phyloP scores from a whole-genome alignment of 2,329 filamentous ascomycete genomes.

The Exserohilum turcica region DNA sequence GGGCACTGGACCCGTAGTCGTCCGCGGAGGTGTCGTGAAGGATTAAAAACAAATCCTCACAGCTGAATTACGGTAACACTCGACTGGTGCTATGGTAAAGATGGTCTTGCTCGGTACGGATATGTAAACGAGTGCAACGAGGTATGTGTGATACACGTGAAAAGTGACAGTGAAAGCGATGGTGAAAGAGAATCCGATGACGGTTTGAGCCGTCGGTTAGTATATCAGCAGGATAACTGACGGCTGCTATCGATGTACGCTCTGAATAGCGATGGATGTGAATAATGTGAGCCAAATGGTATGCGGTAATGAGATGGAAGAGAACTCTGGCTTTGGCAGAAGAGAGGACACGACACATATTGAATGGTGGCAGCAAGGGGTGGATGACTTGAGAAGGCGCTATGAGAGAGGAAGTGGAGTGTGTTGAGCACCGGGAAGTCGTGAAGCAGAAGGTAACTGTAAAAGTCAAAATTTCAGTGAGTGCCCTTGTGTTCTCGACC shows the following conservation, averaged over 20 bases:
- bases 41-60: background rate
- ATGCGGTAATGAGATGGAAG: background rate
- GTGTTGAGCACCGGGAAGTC: background rate
- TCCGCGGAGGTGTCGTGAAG: background rate
- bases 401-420: background rate
- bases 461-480: background rate
- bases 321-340: background rate
- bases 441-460: background rate
- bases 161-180: no score
- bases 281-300: background rate
- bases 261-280: background rate
- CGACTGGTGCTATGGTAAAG: background rate
- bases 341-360: background rate
- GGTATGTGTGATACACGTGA: background rate
- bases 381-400: background rate
- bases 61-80: background rate
- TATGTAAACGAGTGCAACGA: background rate
- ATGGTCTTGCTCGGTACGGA: background rate
- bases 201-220: background rate
- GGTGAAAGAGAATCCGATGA: background rate
- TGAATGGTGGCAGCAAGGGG: background rate
- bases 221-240: background rate
- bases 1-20: no score
- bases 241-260: background rate
- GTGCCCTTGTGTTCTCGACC: background rate